phyloP scores from a whole-genome alignment of 495 filamentous ascomycete species.

The Talaromyces liani region DNA sequence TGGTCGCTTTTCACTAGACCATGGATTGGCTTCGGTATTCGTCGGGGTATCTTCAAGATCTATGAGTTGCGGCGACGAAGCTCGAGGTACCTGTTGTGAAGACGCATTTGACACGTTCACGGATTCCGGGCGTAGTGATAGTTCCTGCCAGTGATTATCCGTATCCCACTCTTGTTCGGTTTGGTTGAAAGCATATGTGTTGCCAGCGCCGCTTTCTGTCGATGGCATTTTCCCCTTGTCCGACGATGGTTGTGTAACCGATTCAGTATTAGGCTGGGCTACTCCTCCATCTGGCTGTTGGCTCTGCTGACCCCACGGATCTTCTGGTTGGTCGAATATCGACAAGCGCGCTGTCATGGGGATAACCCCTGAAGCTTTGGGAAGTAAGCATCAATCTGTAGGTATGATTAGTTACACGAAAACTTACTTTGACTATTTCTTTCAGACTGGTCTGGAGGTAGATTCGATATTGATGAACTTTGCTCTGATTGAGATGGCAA shows the following conservation, averaged over 20 bases:
- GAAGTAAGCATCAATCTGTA: not conserved
- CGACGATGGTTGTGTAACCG: not conserved
- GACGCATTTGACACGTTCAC: not conserved
- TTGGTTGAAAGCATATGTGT: not conserved
- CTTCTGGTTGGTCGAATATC: constrained; percentile 25
- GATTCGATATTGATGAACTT: not conserved
- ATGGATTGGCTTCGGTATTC: not conserved
- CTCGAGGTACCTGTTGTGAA: constrained; percentile 12
- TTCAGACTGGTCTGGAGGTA: not conserved
- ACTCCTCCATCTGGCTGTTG: not conserved
- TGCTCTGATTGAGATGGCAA: not conserved
- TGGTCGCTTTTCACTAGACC: constrained; percentile 7
- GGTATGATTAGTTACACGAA: not conserved
- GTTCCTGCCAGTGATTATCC: constrained; percentile 8
- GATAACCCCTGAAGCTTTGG: constrained; percentile 35
- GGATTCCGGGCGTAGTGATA: not conserved
- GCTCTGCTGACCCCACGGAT: constrained; percentile 16
- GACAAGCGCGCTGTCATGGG: constrained; percentile 41
- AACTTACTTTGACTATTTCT: constrained; percentile 10
- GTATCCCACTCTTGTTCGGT: not conserved
- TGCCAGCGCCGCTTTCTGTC: not conserved
- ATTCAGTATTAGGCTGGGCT: not conserved
- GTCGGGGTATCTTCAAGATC: constrained; percentile 22
- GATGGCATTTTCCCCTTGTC: not conserved
- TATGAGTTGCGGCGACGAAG: constrained; percentile 33